phyloP scores from a whole-genome alignment of 768 basidiomycete species.

The Boletus sp. region DNA sequence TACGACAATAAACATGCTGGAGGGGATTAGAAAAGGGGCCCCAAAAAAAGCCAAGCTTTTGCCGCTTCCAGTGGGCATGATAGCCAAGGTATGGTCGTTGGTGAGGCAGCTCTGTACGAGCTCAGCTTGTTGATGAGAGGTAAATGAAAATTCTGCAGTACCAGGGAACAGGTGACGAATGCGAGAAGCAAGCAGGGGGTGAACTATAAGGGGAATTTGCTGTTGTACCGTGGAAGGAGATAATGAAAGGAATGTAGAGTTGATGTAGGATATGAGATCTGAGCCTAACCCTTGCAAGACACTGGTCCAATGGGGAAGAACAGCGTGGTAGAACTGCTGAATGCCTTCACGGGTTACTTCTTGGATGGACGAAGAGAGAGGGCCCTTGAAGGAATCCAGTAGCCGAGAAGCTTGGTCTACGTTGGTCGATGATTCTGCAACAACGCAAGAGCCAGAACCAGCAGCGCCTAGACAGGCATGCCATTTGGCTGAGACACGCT shows the following conservation, averaged over 20 bases:
- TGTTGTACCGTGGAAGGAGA: too few relatives aligned
- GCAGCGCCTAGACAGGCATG: not conserved
- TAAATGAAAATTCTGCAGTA: conserved; percentile 8
- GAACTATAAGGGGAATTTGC: too few relatives aligned
- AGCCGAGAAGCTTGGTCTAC: too few relatives aligned
- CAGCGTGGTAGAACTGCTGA: not conserved
- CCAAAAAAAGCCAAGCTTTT: conserved; percentile 15
- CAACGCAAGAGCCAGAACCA: too few relatives aligned
- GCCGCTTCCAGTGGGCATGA: conserved; percentile 13
- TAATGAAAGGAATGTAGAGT: too few relatives aligned
- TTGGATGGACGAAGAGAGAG: not conserved
- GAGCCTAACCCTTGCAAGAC: not conserved
- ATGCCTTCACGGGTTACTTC: not conserved
- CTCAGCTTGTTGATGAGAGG: conserved; percentile 1
- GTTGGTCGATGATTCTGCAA: too few relatives aligned
- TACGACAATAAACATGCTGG: conserved; percentile 1
- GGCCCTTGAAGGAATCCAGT: not conserved
- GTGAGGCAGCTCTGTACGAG: conserved; percentile 7
- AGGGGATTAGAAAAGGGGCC: not conserved
- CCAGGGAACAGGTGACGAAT: too few relatives aligned
- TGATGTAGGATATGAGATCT: not conserved
- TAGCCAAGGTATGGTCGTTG: conserved; percentile 1
- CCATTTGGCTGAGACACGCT: not conserved
- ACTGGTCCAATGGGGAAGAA: not conserved
- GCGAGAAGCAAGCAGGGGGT: not conserved